Conservation (phyloP, 768 basidiomycete species). For the Kwoniella newhampshirensis region DNA sequence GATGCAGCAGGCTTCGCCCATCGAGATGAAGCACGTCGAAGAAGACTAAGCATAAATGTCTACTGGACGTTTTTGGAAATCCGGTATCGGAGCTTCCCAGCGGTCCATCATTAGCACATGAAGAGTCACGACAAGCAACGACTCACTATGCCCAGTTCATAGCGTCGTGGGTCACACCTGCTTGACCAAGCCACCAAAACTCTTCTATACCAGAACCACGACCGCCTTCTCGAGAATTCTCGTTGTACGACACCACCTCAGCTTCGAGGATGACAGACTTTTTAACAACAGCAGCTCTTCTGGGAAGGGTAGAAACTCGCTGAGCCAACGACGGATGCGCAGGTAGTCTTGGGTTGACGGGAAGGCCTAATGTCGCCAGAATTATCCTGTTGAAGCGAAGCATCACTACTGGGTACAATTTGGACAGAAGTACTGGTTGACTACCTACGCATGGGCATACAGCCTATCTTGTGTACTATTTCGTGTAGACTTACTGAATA, state of each 20-base stretch:
- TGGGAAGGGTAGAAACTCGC: neutral
- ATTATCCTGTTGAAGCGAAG: constrained; percentile 68
- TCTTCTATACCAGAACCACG: constrained; percentile 65
- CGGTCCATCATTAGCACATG: neutral
- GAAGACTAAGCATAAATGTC: constrained; percentile 77
- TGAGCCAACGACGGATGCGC: constrained; percentile 8
- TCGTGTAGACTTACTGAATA: constrained; percentile 84
- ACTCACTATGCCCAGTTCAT: constrained; percentile 1
- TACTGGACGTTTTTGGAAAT: constrained; percentile 20
- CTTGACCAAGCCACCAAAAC: constrained; percentile 55
- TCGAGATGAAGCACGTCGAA: constrained; percentile 80
- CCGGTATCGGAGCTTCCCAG: neutral
- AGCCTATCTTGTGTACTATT: constrained; percentile 75
- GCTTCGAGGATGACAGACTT: constrained; percentile 65
- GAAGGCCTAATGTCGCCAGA: constrained; percentile 61
- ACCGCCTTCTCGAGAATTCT: constrained; percentile 52
- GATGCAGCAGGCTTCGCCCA: constrained; percentile 60
- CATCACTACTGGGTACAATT: too few relatives aligned
- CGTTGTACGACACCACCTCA: constrained; percentile 84
- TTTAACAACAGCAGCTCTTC: neutral
- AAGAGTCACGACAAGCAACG: neutral
- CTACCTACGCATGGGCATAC: constrained; percentile 61
- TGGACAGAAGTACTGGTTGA: neutral
- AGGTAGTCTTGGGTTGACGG: constrained; percentile 14
- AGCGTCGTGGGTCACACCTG: constrained; percentile 26